Evolutionary conservation across 1,284 basidiomycete genomes (phyloP).

Genomic region (Leccinum pachyderme): DNA sequence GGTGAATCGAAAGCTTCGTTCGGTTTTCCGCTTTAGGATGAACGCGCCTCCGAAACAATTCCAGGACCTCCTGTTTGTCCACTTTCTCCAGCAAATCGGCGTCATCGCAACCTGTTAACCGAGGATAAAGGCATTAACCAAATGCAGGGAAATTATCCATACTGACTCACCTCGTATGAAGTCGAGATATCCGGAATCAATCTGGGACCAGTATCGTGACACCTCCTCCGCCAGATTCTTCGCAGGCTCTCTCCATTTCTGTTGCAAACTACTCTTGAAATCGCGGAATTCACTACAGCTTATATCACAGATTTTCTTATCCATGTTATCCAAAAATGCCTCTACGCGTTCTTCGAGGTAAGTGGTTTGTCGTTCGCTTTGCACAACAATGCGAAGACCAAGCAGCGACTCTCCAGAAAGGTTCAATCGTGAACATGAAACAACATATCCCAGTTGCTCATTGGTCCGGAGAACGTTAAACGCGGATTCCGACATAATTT

Average conservation of each 20-base stretch:
- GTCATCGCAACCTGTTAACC: slow-evolving; percentile 22
- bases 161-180: slow-evolving; percentile 56
- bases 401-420: slow-evolving; percentile 63
- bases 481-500: slow-evolving; percentile 86
- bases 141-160: background rate
- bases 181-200: slow-evolving; percentile 69
- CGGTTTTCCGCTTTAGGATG: slow-evolving; percentile 70
- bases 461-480: slow-evolving; percentile 95
- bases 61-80: slow-evolving; percentile 77
- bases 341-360: slow-evolving; percentile 91
- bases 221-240: slow-evolving; percentile 73
- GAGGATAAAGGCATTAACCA: background rate
- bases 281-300: slow-evolving; percentile 59
- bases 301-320: slow-evolving; percentile 58
- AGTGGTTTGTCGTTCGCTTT: slow-evolving; percentile 83
- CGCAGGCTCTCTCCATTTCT: slow-evolving; percentile 68
- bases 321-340: slow-evolving; percentile 78
- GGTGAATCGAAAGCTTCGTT: slow-evolving; percentile 81
- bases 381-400: slow-evolving; percentile 87
- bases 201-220: slow-evolving; percentile 65
- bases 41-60: slow-evolving; percentile 69
- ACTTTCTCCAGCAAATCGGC: slow-evolving; percentile 37
- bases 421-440: slow-evolving; percentile 57
- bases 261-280: slow-evolving; percentile 60
- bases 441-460: slow-evolving; percentile 95